Evolutionary conservation across 495 filamentous ascomycete genomes (phyloP).

Genomic region (Penicillium antarcticum): DNA sequence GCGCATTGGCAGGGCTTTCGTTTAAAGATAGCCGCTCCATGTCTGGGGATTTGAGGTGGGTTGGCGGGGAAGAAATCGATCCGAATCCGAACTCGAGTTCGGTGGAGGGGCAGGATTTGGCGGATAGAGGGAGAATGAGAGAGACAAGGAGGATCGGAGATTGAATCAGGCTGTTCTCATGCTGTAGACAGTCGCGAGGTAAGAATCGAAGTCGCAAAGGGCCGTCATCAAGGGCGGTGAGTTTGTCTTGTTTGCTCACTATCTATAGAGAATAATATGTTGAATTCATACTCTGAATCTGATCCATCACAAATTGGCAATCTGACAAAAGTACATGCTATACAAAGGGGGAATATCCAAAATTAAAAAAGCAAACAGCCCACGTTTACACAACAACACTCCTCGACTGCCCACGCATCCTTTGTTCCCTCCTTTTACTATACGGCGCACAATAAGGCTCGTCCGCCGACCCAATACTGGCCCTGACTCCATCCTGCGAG

Average conservation of each 20-base stretch:
- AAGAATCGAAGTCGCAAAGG: conserved; percentile 1
- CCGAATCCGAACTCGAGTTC: background rate
- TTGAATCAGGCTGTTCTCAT: background rate
- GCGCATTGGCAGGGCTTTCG: conserved; percentile 30
- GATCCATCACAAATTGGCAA: background rate
- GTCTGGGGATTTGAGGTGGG: conserved; percentile 4
- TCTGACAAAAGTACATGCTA: conserved; percentile 1
- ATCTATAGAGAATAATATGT: background rate
- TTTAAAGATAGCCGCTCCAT: conserved; percentile 45
- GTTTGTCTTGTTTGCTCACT: conserved; percentile 21
- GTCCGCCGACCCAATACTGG: conserved; percentile 42
- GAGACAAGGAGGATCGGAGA: background rate
- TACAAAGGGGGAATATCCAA: conserved; percentile 8
- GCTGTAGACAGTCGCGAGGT: background rate
- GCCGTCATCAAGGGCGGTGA: conserved; percentile 19
- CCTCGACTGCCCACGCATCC: conserved; percentile 37
- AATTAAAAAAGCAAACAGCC: background rate
- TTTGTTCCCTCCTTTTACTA: conserved; percentile 42
- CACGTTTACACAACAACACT: conserved; percentile 27
- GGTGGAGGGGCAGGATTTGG: conserved; percentile 5
- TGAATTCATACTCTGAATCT: background rate
- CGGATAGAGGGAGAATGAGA: background rate
- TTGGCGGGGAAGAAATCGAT: conserved; percentile 6
- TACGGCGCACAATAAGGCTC: conserved; percentile 46
- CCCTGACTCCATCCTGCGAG: conserved; percentile 39